Evolutionary conservation across 2,329 filamentous ascomycete genomes (phyloP), one percentile per base, ranked within the genome.

Genomic region (Mycosphaerella sp.): DNA sequence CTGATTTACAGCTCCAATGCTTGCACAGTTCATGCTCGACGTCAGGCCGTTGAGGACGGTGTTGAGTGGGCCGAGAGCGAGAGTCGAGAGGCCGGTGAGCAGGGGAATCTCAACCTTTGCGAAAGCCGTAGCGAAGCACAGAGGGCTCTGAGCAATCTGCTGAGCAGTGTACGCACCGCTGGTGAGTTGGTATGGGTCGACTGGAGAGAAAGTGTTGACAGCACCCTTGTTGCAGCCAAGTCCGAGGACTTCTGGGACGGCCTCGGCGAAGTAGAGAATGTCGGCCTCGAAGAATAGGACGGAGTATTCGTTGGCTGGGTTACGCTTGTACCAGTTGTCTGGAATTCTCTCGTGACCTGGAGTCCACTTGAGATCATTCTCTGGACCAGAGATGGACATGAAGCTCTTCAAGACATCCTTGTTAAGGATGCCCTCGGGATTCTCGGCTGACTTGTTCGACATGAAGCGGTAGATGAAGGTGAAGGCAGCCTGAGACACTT

Each of bases 91-190:
- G 9, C 62, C 60, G 1, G 59, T 59, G 12, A 62, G 16, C n/a
- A 52, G 44, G 2, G 62, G 58, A 16, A 47, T 43, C 54, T 63
- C 53, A 6, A 57, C 59, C 28, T 52, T 46, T 13, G 57, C 57
- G 44, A 59, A 63, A 46, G 54, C 54, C 12, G 44, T 30, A n/a
- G 53, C 60, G 55, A 64, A 64, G 55, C 62, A 66, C 27, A 62
- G 13, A 0, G 64, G 64, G 58, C 57, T 64, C 27, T 44, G 41
- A 25, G 59, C 58, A 17, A 55, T 53, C 49, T 64, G 55, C 13
- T 63, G 52, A 4, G 64, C 55, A 53, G 73, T 76, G 50, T 73
- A 71, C 0, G 76, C 67, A 21, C 71, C 71, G 46, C 63, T 65
- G 32, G 69, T 70, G 13, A 74, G 49, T 39, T 66, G 57, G 9